phyloP scores from a whole-genome alignment of 371 early-diverging fungal genomes.

The Cladochytrium tenue region DNA sequence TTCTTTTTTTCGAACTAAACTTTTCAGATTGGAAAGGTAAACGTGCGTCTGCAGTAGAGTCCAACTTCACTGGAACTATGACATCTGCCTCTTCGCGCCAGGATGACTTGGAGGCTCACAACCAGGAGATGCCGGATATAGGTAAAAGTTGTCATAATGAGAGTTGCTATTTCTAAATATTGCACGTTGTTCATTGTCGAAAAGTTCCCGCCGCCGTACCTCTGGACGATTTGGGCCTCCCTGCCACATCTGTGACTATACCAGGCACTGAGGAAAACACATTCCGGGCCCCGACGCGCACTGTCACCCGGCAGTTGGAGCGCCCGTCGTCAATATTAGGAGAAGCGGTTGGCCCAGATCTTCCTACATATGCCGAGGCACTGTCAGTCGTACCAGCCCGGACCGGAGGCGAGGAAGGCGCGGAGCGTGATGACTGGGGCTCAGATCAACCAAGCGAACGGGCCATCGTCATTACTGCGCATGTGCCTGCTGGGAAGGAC shows the following conservation, averaged over 20 bases:
- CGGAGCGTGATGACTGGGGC: background rate
- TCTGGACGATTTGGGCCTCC: background rate
- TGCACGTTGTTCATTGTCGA: background rate
- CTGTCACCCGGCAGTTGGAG: background rate
- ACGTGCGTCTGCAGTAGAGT: background rate
- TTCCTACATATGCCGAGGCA: background rate
- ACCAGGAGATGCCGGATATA: background rate
- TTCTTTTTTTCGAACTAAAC: background rate
- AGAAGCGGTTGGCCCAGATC: background rate
- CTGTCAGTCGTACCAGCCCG: background rate
- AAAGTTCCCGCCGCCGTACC: background rate
- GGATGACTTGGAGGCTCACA: background rate
- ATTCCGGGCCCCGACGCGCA: background rate
- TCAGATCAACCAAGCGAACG: background rate
- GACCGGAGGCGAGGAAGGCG: background rate
- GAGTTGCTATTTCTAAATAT: background rate
- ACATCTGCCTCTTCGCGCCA: background rate
- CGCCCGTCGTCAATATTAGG: no score
- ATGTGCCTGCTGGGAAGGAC: constrained; percentile 24
- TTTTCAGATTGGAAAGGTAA: background rate
- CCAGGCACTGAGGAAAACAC: background rate
- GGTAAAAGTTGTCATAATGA: background rate
- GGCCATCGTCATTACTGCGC: constrained; percentile 8
- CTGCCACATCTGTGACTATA: background rate
- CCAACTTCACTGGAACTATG: background rate